Evolutionary conservation across 2,329 filamentous ascomycete genomes (phyloP).

Genomic region (Helotiales sp.): DNA sequence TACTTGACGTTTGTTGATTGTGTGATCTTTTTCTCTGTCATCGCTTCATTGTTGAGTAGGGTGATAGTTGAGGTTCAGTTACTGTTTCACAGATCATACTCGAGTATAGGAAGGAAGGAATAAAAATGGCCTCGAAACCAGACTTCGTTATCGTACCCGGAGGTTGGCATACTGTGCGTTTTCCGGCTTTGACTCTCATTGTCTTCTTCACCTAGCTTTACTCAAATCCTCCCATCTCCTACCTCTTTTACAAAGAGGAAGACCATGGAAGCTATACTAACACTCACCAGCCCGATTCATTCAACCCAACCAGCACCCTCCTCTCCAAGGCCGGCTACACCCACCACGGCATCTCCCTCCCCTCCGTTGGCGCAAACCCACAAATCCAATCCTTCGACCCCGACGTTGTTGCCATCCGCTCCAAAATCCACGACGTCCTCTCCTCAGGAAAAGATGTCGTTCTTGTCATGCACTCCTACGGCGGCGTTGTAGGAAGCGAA

Average conservation of each 20-base stretch:
- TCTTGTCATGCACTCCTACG: constrained; percentile 42
- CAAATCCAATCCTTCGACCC: constrained; percentile 28
- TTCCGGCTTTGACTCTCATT: too few species aligned
- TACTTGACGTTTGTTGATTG: too few species aligned
- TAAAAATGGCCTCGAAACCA: constrained; percentile 19
- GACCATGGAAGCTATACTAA: too few species aligned
- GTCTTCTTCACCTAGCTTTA: neutral
- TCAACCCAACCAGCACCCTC: constrained; percentile 19
- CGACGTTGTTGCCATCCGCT: constrained; percentile 39
- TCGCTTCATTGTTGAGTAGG: neutral
- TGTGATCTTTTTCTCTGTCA: neutral
- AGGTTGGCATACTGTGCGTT: constrained; percentile 28
- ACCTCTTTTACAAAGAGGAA: neutral
- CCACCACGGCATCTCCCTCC: constrained; percentile 19
- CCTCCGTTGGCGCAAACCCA: constrained; percentile 20
- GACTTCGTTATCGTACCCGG: constrained; percentile 31
- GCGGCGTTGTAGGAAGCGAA: constrained; percentile 38
- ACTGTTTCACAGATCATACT: neutral
- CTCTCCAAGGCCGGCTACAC: constrained; percentile 24
- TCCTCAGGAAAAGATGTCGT: constrained; percentile 40
- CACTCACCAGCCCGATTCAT: constrained; percentile 23
- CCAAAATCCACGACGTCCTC: constrained; percentile 38
- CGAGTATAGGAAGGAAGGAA: neutral
- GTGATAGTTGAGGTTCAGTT: neutral
- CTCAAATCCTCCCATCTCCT: too few species aligned